Percentiles rank a stretch among this genome's conserved stretches.
Conservation (phyloP, 2,329 filamentous ascomycete species). For the Thermoascus crustaceus region DNA sequence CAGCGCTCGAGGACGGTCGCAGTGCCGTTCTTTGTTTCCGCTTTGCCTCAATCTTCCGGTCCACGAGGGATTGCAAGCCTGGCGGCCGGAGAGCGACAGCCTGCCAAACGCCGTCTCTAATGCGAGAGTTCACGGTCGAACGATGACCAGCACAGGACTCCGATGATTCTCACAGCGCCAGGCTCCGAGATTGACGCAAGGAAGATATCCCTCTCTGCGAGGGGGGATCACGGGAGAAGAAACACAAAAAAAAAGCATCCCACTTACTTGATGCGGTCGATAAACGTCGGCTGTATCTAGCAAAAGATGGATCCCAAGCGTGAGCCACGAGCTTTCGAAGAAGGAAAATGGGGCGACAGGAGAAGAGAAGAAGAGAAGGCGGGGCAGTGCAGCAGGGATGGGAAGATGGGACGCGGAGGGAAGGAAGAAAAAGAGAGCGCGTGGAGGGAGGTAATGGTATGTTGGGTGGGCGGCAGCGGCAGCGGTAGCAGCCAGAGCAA, state of each 20-base stretch:
- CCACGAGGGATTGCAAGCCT: too few relatives aligned
- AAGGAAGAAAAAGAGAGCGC: constrained; percentile 11
- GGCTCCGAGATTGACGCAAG: not conserved
- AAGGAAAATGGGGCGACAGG: constrained; percentile 3
- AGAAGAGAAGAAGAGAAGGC: constrained; percentile 4
- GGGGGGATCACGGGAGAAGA: constrained; percentile 4
- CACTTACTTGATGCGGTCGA: constrained; percentile 40
- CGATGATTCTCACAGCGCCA: too few relatives aligned
- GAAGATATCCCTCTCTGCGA: constrained; percentile 2
- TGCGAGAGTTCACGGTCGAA: too few relatives aligned
- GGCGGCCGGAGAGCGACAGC: too few relatives aligned
- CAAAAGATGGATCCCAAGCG: constrained; percentile 7
- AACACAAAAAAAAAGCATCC: constrained; percentile 7
- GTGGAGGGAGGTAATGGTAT: constrained; percentile 10
- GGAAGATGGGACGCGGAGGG: constrained; percentile 9
- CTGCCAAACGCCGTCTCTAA: too few relatives aligned
- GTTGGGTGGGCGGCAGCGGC: constrained; percentile 4
- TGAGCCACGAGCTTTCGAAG: constrained; percentile 12
- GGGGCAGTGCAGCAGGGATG: not conserved
- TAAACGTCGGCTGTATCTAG: constrained; percentile 38
- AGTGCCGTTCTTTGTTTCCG: too few relatives aligned
- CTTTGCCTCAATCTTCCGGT: too few relatives aligned
- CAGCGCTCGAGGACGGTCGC: too few relatives aligned
- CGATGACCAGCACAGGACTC: too few relatives aligned
- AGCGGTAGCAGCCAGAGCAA: constrained; percentile 6